phyloP scores from a whole-genome alignment of 1,284 basidiomycete species.

The Leccinum fuscescens region DNA sequence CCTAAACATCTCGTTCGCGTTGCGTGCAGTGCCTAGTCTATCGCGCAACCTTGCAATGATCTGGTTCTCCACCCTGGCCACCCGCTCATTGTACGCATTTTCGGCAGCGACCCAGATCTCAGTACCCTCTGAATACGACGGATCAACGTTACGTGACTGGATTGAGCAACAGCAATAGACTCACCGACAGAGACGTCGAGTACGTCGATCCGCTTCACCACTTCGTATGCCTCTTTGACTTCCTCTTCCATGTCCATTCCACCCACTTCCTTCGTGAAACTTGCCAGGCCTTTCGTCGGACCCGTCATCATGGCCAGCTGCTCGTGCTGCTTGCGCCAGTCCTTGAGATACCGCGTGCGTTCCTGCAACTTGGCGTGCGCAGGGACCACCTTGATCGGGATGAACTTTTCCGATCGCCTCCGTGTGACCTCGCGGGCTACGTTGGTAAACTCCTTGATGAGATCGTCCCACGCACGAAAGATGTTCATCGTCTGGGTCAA shows the following conservation, averaged over 20 bases:
- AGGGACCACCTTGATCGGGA: slow-evolving; percentile 93
- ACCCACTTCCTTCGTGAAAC: slow-evolving; percentile 86
- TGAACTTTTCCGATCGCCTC: slow-evolving; percentile 91
- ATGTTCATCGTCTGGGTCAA: slow-evolving; percentile 78
- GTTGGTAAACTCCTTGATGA: slow-evolving; percentile 97
- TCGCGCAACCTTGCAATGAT: slow-evolving; percentile 65
- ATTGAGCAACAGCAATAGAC: slow-evolving; percentile 23
- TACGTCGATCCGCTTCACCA: slow-evolving; percentile 93
- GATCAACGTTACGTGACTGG: slow-evolving; percentile 1
- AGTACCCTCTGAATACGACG: slow-evolving; percentile 72
- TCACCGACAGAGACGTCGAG: slow-evolving; percentile 86
- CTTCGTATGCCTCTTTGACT: slow-evolving; percentile 89
- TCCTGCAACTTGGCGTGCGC: slow-evolving; percentile 93
- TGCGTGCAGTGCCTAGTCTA: slow-evolving; percentile 89
- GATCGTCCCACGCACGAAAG: slow-evolving; percentile 95
- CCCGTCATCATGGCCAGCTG: slow-evolving; percentile 98
- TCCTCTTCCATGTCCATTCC: slow-evolving; percentile 97
- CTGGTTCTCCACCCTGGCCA: slow-evolving; percentile 93
- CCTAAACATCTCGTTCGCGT: slow-evolving; percentile 99
- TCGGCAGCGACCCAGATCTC: slow-evolving; percentile 98
- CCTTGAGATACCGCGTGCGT: slow-evolving; percentile 80
- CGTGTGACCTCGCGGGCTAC: slow-evolving; percentile 94
- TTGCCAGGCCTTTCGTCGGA: slow-evolving; percentile 84
- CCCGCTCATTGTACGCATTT: slow-evolving; percentile 96
- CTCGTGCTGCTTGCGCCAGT: slow-evolving; percentile 96